Conservation (phyloP, 148 eudicot genomes). For the Vaccinium vitisidaea region DNA sequence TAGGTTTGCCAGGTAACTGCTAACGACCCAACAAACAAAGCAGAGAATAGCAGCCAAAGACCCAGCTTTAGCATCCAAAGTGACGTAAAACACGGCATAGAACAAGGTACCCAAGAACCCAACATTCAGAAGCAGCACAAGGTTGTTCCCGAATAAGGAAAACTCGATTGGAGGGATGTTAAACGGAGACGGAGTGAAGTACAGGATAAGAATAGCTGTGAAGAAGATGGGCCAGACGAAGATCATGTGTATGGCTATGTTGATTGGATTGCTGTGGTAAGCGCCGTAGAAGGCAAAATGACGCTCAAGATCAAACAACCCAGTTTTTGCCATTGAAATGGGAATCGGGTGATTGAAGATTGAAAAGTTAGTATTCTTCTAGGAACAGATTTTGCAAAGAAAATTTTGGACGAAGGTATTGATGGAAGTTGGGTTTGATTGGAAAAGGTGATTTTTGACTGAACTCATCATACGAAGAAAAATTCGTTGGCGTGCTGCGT, state of each 20-base stretch:
- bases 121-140: constrained; percentile 22
- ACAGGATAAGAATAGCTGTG: constrained; percentile 31
- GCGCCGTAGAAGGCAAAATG: constrained; percentile 62
- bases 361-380: not conserved
- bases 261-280: constrained; percentile 57
- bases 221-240: constrained; percentile 64
- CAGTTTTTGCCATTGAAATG: not conserved
- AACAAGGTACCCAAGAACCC: constrained; percentile 33
- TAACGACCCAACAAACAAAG: constrained; percentile 48
- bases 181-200: constrained; percentile 31
- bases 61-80: constrained; percentile 54
- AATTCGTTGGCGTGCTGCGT: not conserved
- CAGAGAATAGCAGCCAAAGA: constrained; percentile 52
- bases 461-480: not conserved
- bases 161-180: constrained; percentile 18
- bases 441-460: not conserved
- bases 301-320: constrained; percentile 47
- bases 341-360: not conserved
- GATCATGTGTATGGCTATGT: constrained; percentile 49
- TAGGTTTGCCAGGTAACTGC: constrained; percentile 27
- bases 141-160: constrained; percentile 4
- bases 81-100: constrained; percentile 38
- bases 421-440: not conserved
- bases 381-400: not conserved
- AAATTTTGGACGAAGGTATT: not conserved